Conservation (phyloP, 192 early-diverging fungal genomes). For the Diversispora epigaea region DNA sequence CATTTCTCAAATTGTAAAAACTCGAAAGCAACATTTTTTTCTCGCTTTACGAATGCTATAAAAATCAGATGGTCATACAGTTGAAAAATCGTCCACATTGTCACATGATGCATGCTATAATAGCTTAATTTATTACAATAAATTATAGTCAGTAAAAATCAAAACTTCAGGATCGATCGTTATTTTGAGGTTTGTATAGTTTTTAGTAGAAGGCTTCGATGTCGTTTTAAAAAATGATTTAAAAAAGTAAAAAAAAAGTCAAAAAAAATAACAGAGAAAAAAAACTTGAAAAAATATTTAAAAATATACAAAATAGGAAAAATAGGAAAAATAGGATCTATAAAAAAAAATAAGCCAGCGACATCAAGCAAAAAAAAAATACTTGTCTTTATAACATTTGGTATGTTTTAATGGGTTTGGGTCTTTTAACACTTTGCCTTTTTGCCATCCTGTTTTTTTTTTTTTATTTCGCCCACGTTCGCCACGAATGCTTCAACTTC, state of each 20-base stretch:
- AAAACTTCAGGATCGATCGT: too few species aligned
- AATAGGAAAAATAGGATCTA: neutral
- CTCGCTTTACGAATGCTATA: too few species aligned
- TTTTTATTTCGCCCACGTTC: conserved; percentile 1
- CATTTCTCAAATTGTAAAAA: neutral
- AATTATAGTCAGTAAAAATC: too few species aligned
- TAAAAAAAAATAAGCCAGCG: conserved; percentile 17
- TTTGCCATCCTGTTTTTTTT: conserved; percentile 14
- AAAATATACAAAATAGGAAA: neutral
- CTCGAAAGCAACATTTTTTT: neutral
- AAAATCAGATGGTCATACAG: too few species aligned
- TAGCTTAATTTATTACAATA: too few species aligned
- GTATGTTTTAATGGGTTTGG: conserved; percentile 18
- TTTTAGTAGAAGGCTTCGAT: conserved; percentile 3
- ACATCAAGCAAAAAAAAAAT: conserved; percentile 20
- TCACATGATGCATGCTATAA: too few species aligned
- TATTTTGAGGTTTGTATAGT: neutral
- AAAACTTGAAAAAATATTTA: conserved; percentile 25
- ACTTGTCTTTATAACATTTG: conserved; percentile 10
- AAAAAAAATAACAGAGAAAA: conserved; percentile 5
- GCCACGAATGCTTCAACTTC: neutral
- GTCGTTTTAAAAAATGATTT: conserved; percentile 20
- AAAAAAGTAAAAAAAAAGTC: neutral
- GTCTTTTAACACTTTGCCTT: conserved; percentile 25
- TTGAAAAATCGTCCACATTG: too few species aligned